Evolutionary conservation across 441 rosid species (phyloP), one percentile per base, ranked within the genome.

Genomic region (Erodium trifolium): DNA sequence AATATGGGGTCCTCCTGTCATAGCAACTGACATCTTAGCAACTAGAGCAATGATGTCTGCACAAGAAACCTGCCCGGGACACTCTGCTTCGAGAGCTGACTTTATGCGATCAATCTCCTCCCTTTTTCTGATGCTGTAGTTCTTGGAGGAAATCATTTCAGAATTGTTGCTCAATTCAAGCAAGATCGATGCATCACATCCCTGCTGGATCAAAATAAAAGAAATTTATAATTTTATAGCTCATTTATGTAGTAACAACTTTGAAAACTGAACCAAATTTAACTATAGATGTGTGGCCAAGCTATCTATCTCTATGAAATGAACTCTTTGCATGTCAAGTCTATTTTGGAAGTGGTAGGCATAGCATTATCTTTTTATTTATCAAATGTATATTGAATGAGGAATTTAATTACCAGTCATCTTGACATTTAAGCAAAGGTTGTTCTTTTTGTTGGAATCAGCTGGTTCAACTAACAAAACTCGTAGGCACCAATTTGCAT

Each of bases 141-240:
- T 76, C 70, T 51, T 67, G 0, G 37, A 62, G 0, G 83, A 71
- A 53, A n/a, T 72, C 57, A 75, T 67, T 69, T 80, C 81, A 0
- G 74, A 67, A 1, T 65, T 53, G 11, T 3, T 9, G 17, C 11
- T 45, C 13, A n/a, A 62, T n/a, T 78, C 37, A 5, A 78, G 72
- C 63, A 80, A 73, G 67, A 80, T 67, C 2, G 83, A 80, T 34
- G 78, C 81, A 60, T 80, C 83, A 53, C 83, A 80, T 55, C 79
- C 83, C 81, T 53, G 69, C 7, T 19, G 47, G 47, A 6, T 41
- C 47, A 41, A 41, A 41, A 41, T 41, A 11, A 41, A 41, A 23
- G 27, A 23, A 23, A 23, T 23, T 23, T 0, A 23, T 0, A 23
- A 23, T 0, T 23, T 2, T 23, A 23, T 23, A 23, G 27, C 27